Conservation (phyloP, 1,284 basidiomycete species). For the Microbotryum violaceum region DNA sequence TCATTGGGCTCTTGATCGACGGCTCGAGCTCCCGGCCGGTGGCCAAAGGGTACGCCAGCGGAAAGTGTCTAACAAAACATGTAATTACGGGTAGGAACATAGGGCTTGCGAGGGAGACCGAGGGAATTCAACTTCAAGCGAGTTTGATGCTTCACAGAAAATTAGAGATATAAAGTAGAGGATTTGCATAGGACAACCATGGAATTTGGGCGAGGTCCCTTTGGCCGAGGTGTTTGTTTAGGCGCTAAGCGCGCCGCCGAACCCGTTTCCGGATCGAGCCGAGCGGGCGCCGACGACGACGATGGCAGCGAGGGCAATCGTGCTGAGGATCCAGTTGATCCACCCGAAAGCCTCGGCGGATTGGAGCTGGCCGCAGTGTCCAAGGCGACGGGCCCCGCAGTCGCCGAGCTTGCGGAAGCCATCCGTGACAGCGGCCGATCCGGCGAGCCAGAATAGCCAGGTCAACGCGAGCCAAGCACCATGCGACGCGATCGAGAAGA, state of each 20-base stretch:
- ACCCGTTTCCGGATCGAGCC: conserved; percentile 33
- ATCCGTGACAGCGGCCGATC: conserved; percentile 28
- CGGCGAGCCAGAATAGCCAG: conserved; percentile 36
- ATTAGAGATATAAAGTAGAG: no score
- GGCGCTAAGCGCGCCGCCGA: conserved; percentile 28
- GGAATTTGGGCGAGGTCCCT: no score
- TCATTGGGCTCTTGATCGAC: no score
- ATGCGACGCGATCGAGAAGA: conserved; percentile 32
- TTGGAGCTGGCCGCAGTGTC: conserved; percentile 31
- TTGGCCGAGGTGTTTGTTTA: not conserved
- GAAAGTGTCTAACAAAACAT: no score
- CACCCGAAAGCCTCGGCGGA: conserved; percentile 33
- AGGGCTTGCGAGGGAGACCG: not conserved
- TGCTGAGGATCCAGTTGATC: conserved; percentile 34
- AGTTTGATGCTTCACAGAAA: no score
- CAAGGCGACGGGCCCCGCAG: conserved; percentile 11
- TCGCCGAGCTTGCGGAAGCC: conserved; percentile 13
- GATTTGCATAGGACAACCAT: no score
- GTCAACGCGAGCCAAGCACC: conserved; percentile 28
- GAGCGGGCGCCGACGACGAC: conserved; percentile 23
- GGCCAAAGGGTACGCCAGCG: no score
- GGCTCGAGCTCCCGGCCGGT: no score
- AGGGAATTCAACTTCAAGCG: not conserved
- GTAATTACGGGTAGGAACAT: no score
- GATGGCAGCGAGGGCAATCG: conserved; percentile 25